phyloP scores from a whole-genome alignment of 2,329 filamentous ascomycete species.

The Phialemoniopsis sp. region DNA sequence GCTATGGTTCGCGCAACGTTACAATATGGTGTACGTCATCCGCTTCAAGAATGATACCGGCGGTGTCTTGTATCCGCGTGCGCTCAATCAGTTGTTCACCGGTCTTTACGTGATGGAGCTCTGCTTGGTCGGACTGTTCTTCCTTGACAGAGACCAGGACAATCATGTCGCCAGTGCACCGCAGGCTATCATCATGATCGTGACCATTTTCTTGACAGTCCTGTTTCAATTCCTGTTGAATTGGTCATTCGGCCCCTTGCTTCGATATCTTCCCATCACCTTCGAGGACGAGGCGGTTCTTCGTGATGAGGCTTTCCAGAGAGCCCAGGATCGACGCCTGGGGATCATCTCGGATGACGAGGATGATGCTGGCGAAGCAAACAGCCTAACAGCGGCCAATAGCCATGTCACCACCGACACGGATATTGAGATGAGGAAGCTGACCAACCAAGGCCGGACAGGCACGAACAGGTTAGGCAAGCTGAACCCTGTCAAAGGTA shows the following conservation, averaged over 20 bases:
- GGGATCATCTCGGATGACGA: slow-evolving; percentile 52
- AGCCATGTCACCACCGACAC: slow-evolving; percentile 12
- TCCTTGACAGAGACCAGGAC: slow-evolving; percentile 61
- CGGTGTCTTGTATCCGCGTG: slow-evolving; percentile 84
- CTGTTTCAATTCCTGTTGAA: slow-evolving; percentile 81
- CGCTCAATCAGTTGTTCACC: slow-evolving; percentile 93
- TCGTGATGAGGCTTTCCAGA: slow-evolving; percentile 85
- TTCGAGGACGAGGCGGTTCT: slow-evolving; percentile 91
- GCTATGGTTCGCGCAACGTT: slow-evolving; percentile 93
- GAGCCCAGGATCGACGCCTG: slow-evolving; percentile 68
- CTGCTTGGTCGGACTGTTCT: slow-evolving; percentile 84
- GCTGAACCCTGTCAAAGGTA: slow-evolving; percentile 37
- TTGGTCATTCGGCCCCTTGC: slow-evolving; percentile 75
- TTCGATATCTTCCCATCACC: slow-evolving; percentile 88
- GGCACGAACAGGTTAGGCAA: slow-evolving; percentile 14
- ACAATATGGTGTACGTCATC: slow-evolving; percentile 92
- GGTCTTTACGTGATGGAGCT: slow-evolving; percentile 94
- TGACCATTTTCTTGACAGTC: slow-evolving; percentile 65
- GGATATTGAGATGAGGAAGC: slow-evolving; percentile 29
- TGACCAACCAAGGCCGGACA: slow-evolving; percentile 8
- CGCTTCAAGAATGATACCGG: slow-evolving; percentile 89
- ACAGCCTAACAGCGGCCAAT: slow-evolving; percentile 16
- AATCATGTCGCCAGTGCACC: slow-evolving; percentile 57
- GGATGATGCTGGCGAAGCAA: slow-evolving; percentile 33
- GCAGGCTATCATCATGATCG: slow-evolving; percentile 83